Evolutionary conservation across 2,329 filamentous ascomycete genomes (phyloP).

Genomic region (Alternaria consortialis): DNA sequence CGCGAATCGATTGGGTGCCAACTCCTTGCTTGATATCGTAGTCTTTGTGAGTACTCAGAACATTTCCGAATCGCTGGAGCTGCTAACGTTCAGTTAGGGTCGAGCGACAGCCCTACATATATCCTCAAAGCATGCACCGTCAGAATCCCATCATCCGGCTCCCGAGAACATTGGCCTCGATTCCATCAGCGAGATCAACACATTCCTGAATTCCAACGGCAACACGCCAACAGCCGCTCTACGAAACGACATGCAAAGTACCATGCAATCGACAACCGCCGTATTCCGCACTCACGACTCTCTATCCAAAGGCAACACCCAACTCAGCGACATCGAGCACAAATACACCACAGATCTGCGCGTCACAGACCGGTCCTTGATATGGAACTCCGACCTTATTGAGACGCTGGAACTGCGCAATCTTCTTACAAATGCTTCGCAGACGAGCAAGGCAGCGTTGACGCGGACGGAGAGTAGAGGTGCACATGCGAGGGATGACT

Average conservation of each 20-base stretch:
- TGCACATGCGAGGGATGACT: constrained; percentile 60
- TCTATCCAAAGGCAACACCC: constrained; percentile 44
- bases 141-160: constrained; percentile 45
- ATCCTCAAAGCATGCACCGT: constrained; percentile 51
- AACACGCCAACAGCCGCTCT: constrained; percentile 50
- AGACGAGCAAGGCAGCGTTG: constrained; percentile 57
- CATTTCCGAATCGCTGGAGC: background rate
- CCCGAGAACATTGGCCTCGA: constrained; percentile 48
- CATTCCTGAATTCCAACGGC: constrained; percentile 50
- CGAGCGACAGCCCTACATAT: constrained; percentile 57
- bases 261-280: constrained; percentile 58
- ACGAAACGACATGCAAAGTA: constrained; percentile 56
- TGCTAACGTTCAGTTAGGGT: constrained; percentile 38
- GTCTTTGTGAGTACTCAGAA: constrained; percentile 52
- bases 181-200: constrained; percentile 49
- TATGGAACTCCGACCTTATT: constrained; percentile 61
- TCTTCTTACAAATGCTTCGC: constrained; percentile 57
- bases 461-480: constrained; percentile 57
- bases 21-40: constrained; percentile 60
- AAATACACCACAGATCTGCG: constrained; percentile 49
- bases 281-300: constrained; percentile 57
- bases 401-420: constrained; percentile 60
- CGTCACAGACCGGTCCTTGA: constrained; percentile 55
- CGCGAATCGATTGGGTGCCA: constrained; percentile 59
- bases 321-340: constrained; percentile 48